phyloP scores from a whole-genome alignment of 345 rosid genomes.

The Kernera saxatilis region DNA sequence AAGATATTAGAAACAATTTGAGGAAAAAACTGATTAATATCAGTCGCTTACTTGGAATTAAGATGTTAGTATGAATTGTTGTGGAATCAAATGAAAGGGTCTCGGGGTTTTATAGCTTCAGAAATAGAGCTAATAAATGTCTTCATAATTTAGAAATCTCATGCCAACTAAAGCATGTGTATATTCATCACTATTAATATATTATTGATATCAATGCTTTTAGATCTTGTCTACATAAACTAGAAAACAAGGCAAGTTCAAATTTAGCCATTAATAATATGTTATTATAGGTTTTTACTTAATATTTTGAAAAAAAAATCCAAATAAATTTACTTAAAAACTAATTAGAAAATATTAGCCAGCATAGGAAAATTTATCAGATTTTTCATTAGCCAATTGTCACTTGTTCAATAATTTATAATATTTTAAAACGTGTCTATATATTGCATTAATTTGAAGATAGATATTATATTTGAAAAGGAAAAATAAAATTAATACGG shows the following conservation, averaged over 20 bases:
- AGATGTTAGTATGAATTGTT: conserved; percentile 1
- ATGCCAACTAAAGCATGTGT: background rate
- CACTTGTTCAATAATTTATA: too few species aligned
- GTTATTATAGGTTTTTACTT: too few species aligned
- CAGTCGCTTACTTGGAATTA: background rate
- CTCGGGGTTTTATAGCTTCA: background rate
- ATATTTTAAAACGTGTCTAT: too few species aligned
- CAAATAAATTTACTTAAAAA: too few species aligned
- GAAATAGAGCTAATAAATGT: background rate
- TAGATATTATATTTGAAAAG: too few species aligned
- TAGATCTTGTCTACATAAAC: background rate
- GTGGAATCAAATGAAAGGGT: background rate
- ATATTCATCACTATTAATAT: background rate
- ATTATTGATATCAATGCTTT: background rate
- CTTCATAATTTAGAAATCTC: background rate
- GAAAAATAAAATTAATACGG: too few species aligned
- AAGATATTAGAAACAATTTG: background rate
- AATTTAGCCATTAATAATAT: background rate
- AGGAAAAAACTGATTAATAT: background rate
- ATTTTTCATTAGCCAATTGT: too few species aligned
- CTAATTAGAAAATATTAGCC: too few species aligned
- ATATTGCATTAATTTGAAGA: too few species aligned
- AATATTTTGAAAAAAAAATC: too few species aligned
- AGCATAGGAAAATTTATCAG: too few species aligned
- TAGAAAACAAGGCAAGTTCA: background rate